phyloP scores from a whole-genome alignment of 169 alveolate genomes.

The Eimeria necatrix region DNA sequence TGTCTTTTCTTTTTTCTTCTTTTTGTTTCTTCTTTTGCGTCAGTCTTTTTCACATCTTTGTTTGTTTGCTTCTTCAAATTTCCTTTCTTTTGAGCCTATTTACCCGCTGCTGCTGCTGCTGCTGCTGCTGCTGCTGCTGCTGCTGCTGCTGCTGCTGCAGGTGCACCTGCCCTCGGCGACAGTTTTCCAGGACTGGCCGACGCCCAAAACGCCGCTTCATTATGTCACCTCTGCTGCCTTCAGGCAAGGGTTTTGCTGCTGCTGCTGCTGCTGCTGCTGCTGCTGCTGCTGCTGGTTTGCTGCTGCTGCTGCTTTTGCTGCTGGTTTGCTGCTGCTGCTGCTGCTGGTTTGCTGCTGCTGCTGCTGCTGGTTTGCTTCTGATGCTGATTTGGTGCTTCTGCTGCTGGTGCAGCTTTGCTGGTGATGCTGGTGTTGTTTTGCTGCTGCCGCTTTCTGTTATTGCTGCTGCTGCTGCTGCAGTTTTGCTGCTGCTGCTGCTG shows the following conservation, averaged over 20 bases:
- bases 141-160: too few relatives aligned
- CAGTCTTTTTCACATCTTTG: neutral
- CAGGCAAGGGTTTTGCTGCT: too few relatives aligned
- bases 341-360: too few relatives aligned
- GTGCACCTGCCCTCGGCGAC: constrained; percentile 88
- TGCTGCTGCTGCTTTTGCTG: too few relatives aligned
- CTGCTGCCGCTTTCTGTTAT: neutral
- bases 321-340: too few relatives aligned
- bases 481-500: neutral
- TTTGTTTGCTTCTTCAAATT: neutral
- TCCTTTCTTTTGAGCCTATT: neutral
- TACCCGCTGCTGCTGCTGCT: neutral
- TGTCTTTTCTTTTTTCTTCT: neutral
- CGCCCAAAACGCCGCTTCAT: constrained; percentile 39
- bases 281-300: too few relatives aligned
- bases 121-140: neutral
- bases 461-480: neutral
- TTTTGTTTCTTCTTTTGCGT: neutral
- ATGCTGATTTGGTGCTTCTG: neutral
- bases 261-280: too few relatives aligned
- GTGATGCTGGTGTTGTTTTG: too few relatives aligned
- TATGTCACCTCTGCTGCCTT: constrained; percentile 61
- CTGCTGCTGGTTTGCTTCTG: too few relatives aligned
- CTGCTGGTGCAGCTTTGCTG: neutral
- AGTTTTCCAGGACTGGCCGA: constrained; percentile 91